These are phyloP conservation scores for Aureobasidium sp. DNA, from an alignment of 2,329 filamentous ascomycete genomes.

Conservation along the genomic window DNA sequence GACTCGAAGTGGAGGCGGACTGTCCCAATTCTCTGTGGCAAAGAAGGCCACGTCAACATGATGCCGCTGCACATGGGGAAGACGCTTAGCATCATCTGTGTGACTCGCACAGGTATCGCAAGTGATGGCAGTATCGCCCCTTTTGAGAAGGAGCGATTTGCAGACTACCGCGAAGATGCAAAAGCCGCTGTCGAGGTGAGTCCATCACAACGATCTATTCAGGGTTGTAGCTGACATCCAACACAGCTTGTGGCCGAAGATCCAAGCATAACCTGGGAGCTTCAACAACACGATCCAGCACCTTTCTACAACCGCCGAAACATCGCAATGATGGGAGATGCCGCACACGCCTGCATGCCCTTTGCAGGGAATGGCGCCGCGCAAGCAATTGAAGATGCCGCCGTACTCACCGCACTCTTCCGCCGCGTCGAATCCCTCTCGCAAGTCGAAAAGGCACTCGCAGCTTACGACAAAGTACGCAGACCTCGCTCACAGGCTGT, in stretches of 20 bases:
- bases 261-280: conserved; percentile 26
- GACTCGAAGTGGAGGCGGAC: conserved; percentile 26
- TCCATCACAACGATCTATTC: not conserved
- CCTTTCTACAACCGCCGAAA: conserved; percentile 27
- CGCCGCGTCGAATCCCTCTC: conserved; percentile 2
- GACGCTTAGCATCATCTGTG: conserved; percentile 15
- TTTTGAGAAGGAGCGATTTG: conserved; percentile 14
- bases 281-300: conserved; percentile 30
- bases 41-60: conserved; percentile 28
- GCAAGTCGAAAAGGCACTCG: conserved; percentile 21
- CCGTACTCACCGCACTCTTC: conserved; percentile 30
- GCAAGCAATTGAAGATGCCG: conserved; percentile 34
- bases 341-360: conserved; percentile 32
- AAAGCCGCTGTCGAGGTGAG: conserved; percentile 14
- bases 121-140: conserved; percentile 9
- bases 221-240: not conserved
- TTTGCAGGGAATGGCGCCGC: conserved; percentile 34
- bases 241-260: conserved; percentile 24
- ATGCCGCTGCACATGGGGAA: conserved; percentile 28
- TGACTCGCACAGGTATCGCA: conserved; percentile 14
- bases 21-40: conserved; percentile 29
- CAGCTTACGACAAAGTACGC: conserved; percentile 26
- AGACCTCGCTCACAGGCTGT: conserved; percentile 27
- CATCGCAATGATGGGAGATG: conserved; percentile 33
- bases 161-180: conserved; percentile 16